Conservation (phyloP, 2,329 filamentous ascomycete species). For the Aspergillus novofumigatus region DNA sequence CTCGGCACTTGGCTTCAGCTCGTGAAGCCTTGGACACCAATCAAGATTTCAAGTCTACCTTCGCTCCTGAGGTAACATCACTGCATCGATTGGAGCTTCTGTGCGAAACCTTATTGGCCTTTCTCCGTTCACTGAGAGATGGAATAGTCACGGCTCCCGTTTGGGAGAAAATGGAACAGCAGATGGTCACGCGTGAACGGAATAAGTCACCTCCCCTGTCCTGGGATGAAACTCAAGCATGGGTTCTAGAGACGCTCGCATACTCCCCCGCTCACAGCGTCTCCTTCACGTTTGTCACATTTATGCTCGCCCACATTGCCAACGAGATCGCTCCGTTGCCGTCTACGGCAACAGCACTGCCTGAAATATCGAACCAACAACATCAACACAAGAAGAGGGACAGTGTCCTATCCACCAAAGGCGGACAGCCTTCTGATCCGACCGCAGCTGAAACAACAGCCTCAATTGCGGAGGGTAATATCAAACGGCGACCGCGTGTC, state of each 20-base stretch:
- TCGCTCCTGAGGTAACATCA: constrained; percentile 60
- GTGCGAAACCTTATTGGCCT: constrained; percentile 66
- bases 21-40: constrained; percentile 71
- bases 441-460: constrained; percentile 21
- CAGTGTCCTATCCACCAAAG: constrained; percentile 4
- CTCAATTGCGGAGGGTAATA: constrained; percentile 26
- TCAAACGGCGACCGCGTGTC: constrained; percentile 26
- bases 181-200: constrained; percentile 49
- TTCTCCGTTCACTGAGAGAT: constrained; percentile 70
- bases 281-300: constrained; percentile 80
- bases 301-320: constrained; percentile 63
- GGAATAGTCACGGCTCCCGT: constrained; percentile 68
- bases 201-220: constrained; percentile 44
- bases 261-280: constrained; percentile 75
- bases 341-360: constrained; percentile 13
- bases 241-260: constrained; percentile 70
- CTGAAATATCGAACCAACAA: constrained; percentile 3
- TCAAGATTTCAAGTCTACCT: constrained; percentile 54
- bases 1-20: constrained; percentile 41
- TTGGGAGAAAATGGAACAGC: constrained; percentile 66
- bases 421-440: constrained; percentile 9
- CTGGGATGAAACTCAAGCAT: constrained; percentile 54
- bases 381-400: constrained; percentile 1
- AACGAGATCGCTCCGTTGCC: constrained; percentile 49
- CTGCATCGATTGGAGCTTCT: constrained; percentile 71